Conservation (phyloP, 768 basidiomycete genomes). For the Termitomyces sp. region DNA sequence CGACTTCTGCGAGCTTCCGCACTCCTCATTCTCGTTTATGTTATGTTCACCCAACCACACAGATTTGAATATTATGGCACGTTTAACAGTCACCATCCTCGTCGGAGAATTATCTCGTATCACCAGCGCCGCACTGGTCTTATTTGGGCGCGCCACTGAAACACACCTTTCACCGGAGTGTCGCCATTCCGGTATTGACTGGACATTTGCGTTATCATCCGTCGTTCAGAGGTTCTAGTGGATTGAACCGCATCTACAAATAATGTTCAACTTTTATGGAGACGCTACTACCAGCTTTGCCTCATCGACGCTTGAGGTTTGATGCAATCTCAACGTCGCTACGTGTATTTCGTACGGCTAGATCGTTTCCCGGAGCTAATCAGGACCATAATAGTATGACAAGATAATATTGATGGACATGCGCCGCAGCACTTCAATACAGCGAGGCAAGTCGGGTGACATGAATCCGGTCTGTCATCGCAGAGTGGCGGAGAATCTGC, state of each 20-base stretch:
- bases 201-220: not conserved
- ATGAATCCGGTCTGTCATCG: not conserved
- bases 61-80: constrained; percentile 1
- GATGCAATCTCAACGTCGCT: not conserved
- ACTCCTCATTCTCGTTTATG: not conserved
- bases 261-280: not conserved
- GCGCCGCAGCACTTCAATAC: not conserved
- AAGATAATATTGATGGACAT: not conserved
- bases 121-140: not conserved
- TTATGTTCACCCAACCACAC: not conserved
- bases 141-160: not conserved
- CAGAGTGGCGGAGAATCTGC: not conserved
- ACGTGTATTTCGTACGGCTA: not conserved
- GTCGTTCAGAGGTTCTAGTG: not conserved
- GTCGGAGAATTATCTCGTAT: not conserved
- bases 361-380: not conserved
- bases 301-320: not conserved
- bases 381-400: not conserved
- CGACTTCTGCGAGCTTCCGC: not conserved
- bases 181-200: not conserved
- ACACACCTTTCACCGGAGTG: not conserved
- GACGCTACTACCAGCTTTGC: not conserved
- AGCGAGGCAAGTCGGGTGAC: constrained; percentile 4
- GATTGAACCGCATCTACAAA: not conserved
- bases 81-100: constrained; percentile 3